Percentiles rank a stretch among this genome's conserved stretches.
These are phyloP conservation scores for Phanerochaete sordida DNA, from an alignment of 768 basidiomycete species.

Conservation along the genomic window DNA sequence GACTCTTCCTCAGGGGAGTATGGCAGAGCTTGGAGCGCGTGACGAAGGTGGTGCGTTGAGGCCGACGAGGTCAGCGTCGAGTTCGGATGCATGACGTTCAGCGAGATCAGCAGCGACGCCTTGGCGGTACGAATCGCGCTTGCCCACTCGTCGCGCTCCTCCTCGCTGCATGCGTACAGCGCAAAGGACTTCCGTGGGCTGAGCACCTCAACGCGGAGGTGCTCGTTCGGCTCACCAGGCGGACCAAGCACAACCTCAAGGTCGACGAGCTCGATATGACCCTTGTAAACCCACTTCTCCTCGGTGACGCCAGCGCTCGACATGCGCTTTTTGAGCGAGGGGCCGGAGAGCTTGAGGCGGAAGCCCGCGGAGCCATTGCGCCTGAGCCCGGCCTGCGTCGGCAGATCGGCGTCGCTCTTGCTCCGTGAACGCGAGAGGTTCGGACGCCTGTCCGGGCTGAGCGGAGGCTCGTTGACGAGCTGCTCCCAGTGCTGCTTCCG, in stretches of 20 bases:
- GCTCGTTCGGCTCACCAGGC: slow-evolving; percentile 44
- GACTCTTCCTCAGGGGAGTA: slow-evolving; percentile 51
- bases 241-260: slow-evolving; percentile 64
- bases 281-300: slow-evolving; percentile 73
- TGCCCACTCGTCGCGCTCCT: slow-evolving; percentile 65
- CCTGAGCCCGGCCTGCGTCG: slow-evolving; percentile 17
- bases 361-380: slow-evolving; percentile 14
- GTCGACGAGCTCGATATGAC: slow-evolving; percentile 66
- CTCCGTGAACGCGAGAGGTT: slow-evolving; percentile 44
- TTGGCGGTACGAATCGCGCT: slow-evolving; percentile 67
- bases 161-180: slow-evolving; percentile 63
- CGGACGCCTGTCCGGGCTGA: slow-evolving; percentile 18
- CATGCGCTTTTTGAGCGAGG: slow-evolving; percentile 26
- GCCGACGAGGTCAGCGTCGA: slow-evolving; percentile 79
- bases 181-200: slow-evolving; percentile 79
- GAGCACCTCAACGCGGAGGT: slow-evolving; percentile 64
- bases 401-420: slow-evolving; percentile 59
- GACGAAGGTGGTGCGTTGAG: slow-evolving; percentile 72
- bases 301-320: slow-evolving; percentile 38
- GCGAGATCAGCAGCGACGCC: slow-evolving; percentile 59
- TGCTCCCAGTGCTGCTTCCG: slow-evolving; percentile 22
- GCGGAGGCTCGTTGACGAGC: slow-evolving; percentile 1
- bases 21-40: slow-evolving; percentile 69
- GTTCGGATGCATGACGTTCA: slow-evolving; percentile 71
- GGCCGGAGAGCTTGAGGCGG: slow-evolving; percentile 19